Conservation (phyloP, 768 basidiomycete species). For the Trametes cubensis region DNA sequence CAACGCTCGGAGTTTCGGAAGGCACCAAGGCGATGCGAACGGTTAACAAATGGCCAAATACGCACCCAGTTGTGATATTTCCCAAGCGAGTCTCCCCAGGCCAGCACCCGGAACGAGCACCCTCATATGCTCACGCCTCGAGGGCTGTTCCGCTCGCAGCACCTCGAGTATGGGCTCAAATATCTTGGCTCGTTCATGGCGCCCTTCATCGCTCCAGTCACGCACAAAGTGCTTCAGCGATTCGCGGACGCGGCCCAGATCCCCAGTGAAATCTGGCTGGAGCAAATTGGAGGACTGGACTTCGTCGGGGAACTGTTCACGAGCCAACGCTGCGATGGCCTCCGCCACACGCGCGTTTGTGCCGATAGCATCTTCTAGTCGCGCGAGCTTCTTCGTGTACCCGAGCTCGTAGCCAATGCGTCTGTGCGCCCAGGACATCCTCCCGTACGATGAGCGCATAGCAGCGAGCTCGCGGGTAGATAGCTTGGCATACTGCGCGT, state of each 20-base stretch:
- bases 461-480: constrained; percentile 44
- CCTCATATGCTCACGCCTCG: constrained; percentile 37
- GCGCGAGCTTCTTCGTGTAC: constrained; percentile 56
- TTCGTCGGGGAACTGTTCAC: constrained; percentile 31
- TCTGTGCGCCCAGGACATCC: constrained; percentile 49
- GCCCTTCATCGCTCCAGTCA: constrained; percentile 68
- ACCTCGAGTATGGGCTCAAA: constrained; percentile 60
- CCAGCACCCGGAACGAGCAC: constrained; percentile 70
- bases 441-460: constrained; percentile 48
- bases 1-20: constrained; percentile 6
- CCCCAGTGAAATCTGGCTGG: constrained; percentile 30
- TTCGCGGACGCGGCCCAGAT: constrained; percentile 57
- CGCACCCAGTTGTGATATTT: constrained; percentile 62
- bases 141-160: constrained; percentile 34
- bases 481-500: constrained; percentile 45
- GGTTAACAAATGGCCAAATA: not conserved
- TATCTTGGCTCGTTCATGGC: constrained; percentile 53
- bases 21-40: not conserved
- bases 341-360: constrained; percentile 42
- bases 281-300: not conserved
- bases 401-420: constrained; percentile 54
- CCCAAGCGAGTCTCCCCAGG: constrained; percentile 67
- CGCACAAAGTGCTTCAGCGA: constrained; percentile 69
- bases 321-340: constrained; percentile 45
- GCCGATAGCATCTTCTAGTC: constrained; percentile 36